These are phyloP conservation scores for Chondrus crispus DNA, from an alignment of 23 red algal species.

Conservation along the genomic window DNA sequence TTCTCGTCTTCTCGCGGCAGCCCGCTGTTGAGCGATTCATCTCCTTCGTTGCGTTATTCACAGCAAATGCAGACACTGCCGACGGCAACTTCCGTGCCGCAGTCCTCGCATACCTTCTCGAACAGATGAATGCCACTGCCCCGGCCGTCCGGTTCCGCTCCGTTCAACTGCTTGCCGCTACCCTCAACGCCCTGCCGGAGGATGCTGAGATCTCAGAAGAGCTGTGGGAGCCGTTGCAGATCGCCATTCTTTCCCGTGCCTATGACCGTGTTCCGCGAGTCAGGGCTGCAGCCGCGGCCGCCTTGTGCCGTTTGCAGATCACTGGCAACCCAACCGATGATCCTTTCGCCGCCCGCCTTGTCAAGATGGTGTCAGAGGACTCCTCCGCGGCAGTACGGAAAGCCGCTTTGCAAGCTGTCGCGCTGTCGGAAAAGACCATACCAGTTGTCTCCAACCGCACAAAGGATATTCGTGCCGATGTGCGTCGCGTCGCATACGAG, in stretches of 20 bases:
- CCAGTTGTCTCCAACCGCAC: conserved; percentile 19
- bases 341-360: not conserved
- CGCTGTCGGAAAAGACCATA: conserved; percentile 21
- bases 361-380: conserved; percentile 30
- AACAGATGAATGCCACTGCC: conserved; percentile 18
- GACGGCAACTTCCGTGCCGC: conserved; percentile 46
- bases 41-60: conserved; percentile 42
- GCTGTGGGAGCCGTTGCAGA: not conserved
- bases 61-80: conserved; percentile 10
- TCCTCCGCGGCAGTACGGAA: conserved; percentile 56
- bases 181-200: conserved; percentile 38
- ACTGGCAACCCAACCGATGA: conserved; percentile 40
- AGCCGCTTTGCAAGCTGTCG: conserved; percentile 52
- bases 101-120: conserved; percentile 49
- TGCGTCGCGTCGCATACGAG: conserved; percentile 38
- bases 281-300: conserved; percentile 59
- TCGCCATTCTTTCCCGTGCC: conserved; percentile 35
- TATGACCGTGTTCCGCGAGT: conserved; percentile 62
- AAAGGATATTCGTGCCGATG: conserved; percentile 39
- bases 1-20: conserved; percentile 55
- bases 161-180: conserved; percentile 46
- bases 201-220: conserved; percentile 20
- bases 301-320: conserved; percentile 56
- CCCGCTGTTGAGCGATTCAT: conserved; percentile 69
- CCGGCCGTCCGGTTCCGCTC: conserved; percentile 62